These are phyloP conservation scores for Mentha longifolia DNA, from an alignment of 257 asterid genomes.

Conservation along the genomic window DNA sequence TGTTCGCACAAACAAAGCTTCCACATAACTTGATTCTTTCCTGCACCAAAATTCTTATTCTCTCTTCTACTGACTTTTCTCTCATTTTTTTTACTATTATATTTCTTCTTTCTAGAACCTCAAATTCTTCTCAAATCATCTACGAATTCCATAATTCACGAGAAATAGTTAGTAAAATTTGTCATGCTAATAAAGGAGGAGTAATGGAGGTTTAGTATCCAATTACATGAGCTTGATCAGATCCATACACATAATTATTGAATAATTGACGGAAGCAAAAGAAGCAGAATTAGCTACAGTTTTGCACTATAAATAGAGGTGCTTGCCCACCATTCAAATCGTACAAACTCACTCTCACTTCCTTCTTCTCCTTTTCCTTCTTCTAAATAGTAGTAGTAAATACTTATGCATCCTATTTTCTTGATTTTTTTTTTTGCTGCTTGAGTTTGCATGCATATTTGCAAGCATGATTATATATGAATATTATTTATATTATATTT, in stretches of 20 bases:
- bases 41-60: slow-evolving; percentile 35
- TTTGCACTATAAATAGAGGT: slow-evolving; percentile 31
- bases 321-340: background rate
- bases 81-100: background rate
- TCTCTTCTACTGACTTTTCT: background rate
- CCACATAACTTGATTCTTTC: slow-evolving; percentile 24
- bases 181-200: background rate
- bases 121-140: slow-evolving; percentile 23
- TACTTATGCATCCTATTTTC: background rate
- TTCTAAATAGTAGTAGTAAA: background rate
- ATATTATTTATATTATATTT: background rate
- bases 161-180: background rate
- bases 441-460: background rate
- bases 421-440: background rate
- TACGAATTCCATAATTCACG: background rate
- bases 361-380: background rate
- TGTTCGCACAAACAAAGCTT: slow-evolving; percentile 18
- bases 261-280: background rate
- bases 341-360: background rate
- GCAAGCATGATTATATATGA: background rate
- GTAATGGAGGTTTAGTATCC: background rate
- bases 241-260: background rate
- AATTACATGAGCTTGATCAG: background rate
- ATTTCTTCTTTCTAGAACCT: background rate
- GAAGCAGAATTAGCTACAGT: slow-evolving; percentile 1